phyloP scores from a whole-genome alignment of 2,329 filamentous ascomycete genomes.

The Ustilaginoidea virens region DNA sequence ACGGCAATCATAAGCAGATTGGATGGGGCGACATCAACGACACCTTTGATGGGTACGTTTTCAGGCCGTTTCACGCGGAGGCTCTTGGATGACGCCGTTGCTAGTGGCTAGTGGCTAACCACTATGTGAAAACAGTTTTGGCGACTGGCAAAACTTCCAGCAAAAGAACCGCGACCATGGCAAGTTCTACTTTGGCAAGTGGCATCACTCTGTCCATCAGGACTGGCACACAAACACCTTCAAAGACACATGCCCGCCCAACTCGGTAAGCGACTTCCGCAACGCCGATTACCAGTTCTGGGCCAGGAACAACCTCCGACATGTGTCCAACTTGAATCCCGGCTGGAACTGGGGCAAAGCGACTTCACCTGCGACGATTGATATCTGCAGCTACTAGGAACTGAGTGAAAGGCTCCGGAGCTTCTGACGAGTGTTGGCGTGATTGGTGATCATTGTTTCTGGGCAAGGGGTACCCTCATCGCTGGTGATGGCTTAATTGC shows the following conservation, averaged over 20 bases:
- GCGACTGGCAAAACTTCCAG: slow-evolving; percentile 6
- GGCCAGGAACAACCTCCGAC: slow-evolving; percentile 7
- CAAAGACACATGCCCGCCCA: slow-evolving; percentile 8
- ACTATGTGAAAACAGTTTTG: neutral
- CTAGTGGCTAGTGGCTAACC: neutral
- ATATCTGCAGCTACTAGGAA: slow-evolving; percentile 7
- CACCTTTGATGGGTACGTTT: slow-evolving; percentile 8
- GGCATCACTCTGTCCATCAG: slow-evolving; percentile 7
- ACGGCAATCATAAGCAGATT: slow-evolving; percentile 6
- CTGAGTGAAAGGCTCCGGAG: no score
- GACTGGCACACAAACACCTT: slow-evolving; percentile 7
- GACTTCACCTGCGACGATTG: slow-evolving; percentile 6
- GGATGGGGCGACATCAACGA: slow-evolving; percentile 9
- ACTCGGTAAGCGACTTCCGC: slow-evolving; percentile 6
- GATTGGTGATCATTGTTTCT: no score
- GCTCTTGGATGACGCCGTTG: no score
- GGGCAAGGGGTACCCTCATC: no score
- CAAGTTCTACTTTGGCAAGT: slow-evolving; percentile 9
- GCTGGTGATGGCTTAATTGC: no score
- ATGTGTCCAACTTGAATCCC: slow-evolving; percentile 6
- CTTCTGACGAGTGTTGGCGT: no score
- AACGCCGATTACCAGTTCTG: slow-evolving; percentile 9
- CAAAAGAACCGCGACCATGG: slow-evolving; percentile 8
- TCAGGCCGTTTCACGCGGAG: no score
- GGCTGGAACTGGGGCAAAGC: slow-evolving; percentile 8